Evolutionary conservation across 1,139 yeast genomes (phyloP).

Genomic region (Scheffersomyces cryptocercus): DNA sequence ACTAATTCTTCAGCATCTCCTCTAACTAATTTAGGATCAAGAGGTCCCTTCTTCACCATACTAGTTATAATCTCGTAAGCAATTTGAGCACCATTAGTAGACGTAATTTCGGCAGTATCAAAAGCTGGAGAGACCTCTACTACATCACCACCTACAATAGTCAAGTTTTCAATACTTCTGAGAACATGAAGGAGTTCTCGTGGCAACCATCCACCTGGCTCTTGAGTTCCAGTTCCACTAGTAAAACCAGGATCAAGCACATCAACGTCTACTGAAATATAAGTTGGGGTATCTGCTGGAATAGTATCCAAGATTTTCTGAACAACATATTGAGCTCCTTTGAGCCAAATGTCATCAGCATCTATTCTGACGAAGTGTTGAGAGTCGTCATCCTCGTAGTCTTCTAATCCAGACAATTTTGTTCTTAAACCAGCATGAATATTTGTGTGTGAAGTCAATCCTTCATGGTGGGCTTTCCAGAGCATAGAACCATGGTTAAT

Average conservation of each 20-base stretch:
- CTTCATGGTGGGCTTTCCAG: slow-evolving; percentile 74
- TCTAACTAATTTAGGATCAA: slow-evolving; percentile 10
- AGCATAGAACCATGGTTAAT: slow-evolving; percentile 81
- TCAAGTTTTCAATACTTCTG: slow-evolving; percentile 57
- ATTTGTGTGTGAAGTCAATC: slow-evolving; percentile 55
- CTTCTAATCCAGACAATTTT: slow-evolving; percentile 61
- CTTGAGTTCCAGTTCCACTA: slow-evolving; percentile 84
- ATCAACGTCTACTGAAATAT: slow-evolving; percentile 74
- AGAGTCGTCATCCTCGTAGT: slow-evolving; percentile 61
- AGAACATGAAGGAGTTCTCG: slow-evolving; percentile 67
- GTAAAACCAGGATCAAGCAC: slow-evolving; percentile 82
- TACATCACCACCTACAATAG: slow-evolving; percentile 74
- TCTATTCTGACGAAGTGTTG: slow-evolving; percentile 65
- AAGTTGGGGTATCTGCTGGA: slow-evolving; percentile 62
- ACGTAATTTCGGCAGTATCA: slow-evolving; percentile 71
- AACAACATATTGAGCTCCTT: slow-evolving; percentile 58
- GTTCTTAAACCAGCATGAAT: slow-evolving; percentile 76
- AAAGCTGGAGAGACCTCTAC: slow-evolving; percentile 78
- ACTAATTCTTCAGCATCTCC: slow-evolving; percentile 2
- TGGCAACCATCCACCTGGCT: slow-evolving; percentile 81
- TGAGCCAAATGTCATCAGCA: slow-evolving; percentile 69
- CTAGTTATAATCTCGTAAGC: slow-evolving; percentile 69
- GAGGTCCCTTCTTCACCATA: slow-evolving; percentile 64
- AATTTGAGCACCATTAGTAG: slow-evolving; percentile 76
- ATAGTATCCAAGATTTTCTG: slow-evolving; percentile 50